Percentiles rank a stretch among this genome's conserved stretches.
These are phyloP conservation scores for Claviceps spartinae DNA, from an alignment of 2,329 filamentous ascomycete species.

Conservation along the genomic window DNA sequence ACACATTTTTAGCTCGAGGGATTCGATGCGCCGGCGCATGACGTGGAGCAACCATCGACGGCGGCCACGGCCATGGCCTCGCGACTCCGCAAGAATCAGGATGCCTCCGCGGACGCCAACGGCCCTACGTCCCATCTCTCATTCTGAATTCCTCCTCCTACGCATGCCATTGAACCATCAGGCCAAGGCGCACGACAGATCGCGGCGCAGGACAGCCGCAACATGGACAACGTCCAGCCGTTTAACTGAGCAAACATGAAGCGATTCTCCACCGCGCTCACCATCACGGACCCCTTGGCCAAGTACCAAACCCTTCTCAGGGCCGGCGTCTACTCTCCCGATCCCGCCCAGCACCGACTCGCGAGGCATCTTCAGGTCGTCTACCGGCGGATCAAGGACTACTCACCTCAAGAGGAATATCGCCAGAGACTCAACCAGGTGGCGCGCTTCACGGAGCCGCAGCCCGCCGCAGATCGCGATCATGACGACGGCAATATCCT, in stretches of 20 bases:
- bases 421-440: constrained; percentile 49
- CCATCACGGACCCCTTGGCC: constrained; percentile 59
- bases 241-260: constrained; percentile 14
- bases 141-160: too few relatives aligned
- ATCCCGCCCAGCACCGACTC: constrained; percentile 58
- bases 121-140: too few relatives aligned
- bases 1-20: too few relatives aligned
- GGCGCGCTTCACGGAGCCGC: constrained; percentile 28
- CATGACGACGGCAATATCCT: constrained; percentile 24
- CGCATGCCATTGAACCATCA: not conserved
- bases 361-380: constrained; percentile 67
- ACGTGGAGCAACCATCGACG: not conserved
- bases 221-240: not conserved
- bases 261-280: constrained; percentile 33
- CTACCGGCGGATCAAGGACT: constrained; percentile 64
- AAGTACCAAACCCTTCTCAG: constrained; percentile 61
- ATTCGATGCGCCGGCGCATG: not conserved
- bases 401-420: constrained; percentile 60
- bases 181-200: not conserved
- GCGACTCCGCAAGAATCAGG: too few relatives aligned
- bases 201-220: not conserved
- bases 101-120: too few relatives aligned
- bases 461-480: constrained; percentile 13
- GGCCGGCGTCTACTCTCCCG: constrained; percentile 51
- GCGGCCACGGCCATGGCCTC: too few relatives aligned